Conservation (phyloP, 2,329 filamentous ascomycete genomes). For the Ramichloridium luteum region DNA sequence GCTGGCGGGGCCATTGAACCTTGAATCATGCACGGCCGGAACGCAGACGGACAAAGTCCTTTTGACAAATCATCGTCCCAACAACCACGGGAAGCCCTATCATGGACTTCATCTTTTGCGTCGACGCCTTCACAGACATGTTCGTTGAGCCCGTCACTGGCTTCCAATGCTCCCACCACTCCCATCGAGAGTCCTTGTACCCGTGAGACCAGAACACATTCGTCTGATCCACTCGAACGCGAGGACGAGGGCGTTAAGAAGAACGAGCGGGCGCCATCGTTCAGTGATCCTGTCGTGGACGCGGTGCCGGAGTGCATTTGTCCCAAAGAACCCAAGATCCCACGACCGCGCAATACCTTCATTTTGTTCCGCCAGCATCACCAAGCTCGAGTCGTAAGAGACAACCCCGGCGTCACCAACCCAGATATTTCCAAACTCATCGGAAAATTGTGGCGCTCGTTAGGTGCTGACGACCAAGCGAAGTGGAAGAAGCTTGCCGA, state of each 20-base stretch:
- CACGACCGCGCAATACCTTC: slow-evolving; percentile 66
- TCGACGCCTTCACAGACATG: slow-evolving; percentile 20
- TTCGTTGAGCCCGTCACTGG: slow-evolving; percentile 19
- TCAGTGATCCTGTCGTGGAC: slow-evolving; percentile 18
- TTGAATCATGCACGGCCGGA: too few relatives aligned
- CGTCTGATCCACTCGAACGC: slow-evolving; percentile 19
- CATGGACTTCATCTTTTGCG: slow-evolving; percentile 20
- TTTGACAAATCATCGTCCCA: too few relatives aligned
- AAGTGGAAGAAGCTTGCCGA: slow-evolving; percentile 86
- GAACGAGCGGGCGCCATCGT: slow-evolving; percentile 16
- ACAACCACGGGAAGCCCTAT: too few relatives aligned
- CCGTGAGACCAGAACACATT: slow-evolving; percentile 23
- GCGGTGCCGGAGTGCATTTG: slow-evolving; percentile 47
- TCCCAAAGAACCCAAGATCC: slow-evolving; percentile 59
- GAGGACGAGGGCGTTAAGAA: slow-evolving; percentile 21
- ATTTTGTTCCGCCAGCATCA: slow-evolving; percentile 94
- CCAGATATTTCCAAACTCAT: slow-evolving; percentile 97
- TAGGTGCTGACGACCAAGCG: too few relatives aligned
- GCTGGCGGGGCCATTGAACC: too few relatives aligned
- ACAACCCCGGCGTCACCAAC: slow-evolving; percentile 82
- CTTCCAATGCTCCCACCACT: slow-evolving; percentile 24
- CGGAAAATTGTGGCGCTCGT: too few relatives aligned
- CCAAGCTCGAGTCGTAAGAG: slow-evolving; percentile 66
- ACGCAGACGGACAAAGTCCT: too few relatives aligned
- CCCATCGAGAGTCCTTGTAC: slow-evolving; percentile 26